These are phyloP conservation scores for Vanrija humicola DNA, from an alignment of 1,284 basidiomycete genomes.

Conservation along the genomic window DNA sequence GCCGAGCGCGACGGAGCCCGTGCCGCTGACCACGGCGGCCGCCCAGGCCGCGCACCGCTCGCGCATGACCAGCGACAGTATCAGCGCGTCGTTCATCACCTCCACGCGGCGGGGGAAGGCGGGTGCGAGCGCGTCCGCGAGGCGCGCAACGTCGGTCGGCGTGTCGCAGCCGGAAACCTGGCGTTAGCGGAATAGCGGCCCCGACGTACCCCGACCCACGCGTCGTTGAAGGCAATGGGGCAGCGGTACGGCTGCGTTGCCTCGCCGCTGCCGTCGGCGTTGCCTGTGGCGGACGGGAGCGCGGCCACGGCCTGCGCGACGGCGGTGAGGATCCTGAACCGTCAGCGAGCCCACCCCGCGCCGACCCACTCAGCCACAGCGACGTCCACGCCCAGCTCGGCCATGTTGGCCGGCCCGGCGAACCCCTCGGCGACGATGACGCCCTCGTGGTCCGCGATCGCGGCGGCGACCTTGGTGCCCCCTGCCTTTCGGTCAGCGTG, in stretches of 20 bases:
- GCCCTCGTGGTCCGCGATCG: slow-evolving; percentile 58
- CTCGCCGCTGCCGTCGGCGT: slow-evolving; percentile 24
- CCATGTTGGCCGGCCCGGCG: slow-evolving; percentile 65
- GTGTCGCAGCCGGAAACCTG: slow-evolving; percentile 4
- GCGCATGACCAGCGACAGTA: slow-evolving; percentile 13
- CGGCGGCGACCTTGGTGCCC: slow-evolving; percentile 72
- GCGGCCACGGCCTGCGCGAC: no score
- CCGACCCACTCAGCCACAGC: slow-evolving; percentile 45
- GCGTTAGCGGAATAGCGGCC: not conserved
- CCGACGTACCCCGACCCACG: slow-evolving; percentile 56
- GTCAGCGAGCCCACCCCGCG: slow-evolving; percentile 55
- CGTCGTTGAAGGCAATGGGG: slow-evolving; percentile 7
- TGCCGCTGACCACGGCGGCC: slow-evolving; percentile 14
- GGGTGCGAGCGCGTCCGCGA: not conserved
- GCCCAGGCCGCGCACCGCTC: slow-evolving; percentile 27
- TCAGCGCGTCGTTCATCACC: slow-evolving; percentile 17
- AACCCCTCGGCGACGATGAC: slow-evolving; percentile 59
- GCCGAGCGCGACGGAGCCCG: slow-evolving; percentile 14
- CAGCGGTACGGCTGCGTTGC: slow-evolving; percentile 42
- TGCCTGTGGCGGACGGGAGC: slow-evolving; percentile 5
- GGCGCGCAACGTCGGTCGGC: slow-evolving; percentile 6
- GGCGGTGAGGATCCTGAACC: slow-evolving; percentile 27
- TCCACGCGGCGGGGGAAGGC: not conserved
- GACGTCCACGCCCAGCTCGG: slow-evolving; percentile 52
- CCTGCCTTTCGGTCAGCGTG: slow-evolving; percentile 46